Base-by-base conservation (phyloP, 768 basidiomycete species). In the Boletellus sp. region DNA sequence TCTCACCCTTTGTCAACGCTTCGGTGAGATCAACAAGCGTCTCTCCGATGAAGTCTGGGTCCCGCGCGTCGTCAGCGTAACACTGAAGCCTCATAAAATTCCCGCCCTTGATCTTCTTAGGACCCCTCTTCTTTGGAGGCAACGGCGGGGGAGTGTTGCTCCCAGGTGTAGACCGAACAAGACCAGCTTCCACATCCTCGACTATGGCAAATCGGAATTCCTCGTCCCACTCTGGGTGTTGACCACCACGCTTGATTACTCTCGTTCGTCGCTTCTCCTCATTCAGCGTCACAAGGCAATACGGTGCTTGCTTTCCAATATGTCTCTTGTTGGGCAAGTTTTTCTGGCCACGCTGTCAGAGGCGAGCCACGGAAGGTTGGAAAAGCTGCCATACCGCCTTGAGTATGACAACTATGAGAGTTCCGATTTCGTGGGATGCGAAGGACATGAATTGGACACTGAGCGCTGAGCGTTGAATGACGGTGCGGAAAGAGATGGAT, bases 221-320 rank as follows among this genome's bases (percentile, higher is more conserved):
- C 61, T 96, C 94, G 65, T 99, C 96, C 94, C 96, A 99, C 71
- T 93, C 93, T 6, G 96, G 96, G 68, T 96, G 94, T 67, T 99
- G 96, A 16, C 96, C 96, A 43, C 96, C 96, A 26, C 92, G 86
- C 66, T 90, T 94, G 67, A 97, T 87, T n/a, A 92, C 84, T 67
- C 87, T 91, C 5, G 95, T 98, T 45, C 90, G 79, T 51, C 85
- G 81, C 62, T 85, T 94, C 68, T 94, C 86, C 43, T 84, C 83
- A 63, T 90, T 87, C 45, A 94, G 73, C 4, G 77, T 74, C 22
- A 95, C 79, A 20, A 83, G 72, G 58, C 93, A 96, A 69, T 95
- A 99, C 0, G 96, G 96, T 67, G 97, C 94, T 69, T 98, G 96
- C 72, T 99, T 99, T 57, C 90, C 90, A 41, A 93, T 94, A 67